Conservation (phyloP, 148 eudicot species). For the Salicornia ramosissima region DNA sequence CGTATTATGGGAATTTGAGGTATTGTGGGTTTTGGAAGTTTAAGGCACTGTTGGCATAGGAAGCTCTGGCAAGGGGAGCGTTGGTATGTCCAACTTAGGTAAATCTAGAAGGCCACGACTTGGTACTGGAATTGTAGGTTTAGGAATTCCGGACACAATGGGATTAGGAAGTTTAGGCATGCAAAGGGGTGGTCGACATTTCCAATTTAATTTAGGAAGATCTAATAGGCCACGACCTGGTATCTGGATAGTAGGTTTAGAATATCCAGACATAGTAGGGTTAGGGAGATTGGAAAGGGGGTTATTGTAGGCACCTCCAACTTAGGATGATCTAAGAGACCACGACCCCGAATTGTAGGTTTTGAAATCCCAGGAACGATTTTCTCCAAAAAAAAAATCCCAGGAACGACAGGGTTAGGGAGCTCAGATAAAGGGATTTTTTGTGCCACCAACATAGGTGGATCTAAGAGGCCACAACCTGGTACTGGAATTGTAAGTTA, state of each 20-base stretch:
- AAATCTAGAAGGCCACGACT: background rate
- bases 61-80: background rate
- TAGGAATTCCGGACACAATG: background rate
- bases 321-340: background rate
- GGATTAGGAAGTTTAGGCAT: background rate
- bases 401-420: background rate
- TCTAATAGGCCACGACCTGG: background rate
- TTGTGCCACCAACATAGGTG: background rate
- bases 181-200: too few relatives aligned
- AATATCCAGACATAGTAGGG: background rate
- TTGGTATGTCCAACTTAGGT: background rate
- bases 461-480: background rate
- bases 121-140: background rate
- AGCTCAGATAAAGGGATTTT: background rate
- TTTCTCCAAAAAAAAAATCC: too few relatives aligned
- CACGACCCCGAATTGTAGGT: background rate
- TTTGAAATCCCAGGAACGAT: background rate
- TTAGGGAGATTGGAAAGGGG: background rate
- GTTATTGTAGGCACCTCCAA: background rate
- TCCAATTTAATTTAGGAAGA: background rate
- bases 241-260: background rate
- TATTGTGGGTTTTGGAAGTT: background rate
- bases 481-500: too few relatives aligned
- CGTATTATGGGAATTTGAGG: background rate
- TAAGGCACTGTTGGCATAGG: background rate